These are phyloP conservation scores for Fusarium sp. DNA, from an alignment of 2,329 filamentous ascomycete genomes.

Conservation along the genomic window DNA sequence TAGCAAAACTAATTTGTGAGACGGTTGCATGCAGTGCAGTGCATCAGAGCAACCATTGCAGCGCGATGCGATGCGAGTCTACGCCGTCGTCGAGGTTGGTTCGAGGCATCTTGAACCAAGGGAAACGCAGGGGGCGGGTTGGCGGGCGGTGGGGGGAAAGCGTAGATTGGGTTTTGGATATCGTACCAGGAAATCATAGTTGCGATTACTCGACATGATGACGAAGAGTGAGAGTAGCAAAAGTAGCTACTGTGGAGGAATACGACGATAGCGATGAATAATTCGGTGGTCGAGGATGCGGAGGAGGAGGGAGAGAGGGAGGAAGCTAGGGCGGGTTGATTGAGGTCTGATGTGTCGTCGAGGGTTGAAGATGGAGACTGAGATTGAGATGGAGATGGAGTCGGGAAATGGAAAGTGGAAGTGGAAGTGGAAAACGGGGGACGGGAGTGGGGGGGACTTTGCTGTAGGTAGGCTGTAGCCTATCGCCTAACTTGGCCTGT, in stretches of 20 bases:
- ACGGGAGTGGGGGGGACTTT: conserved; percentile 22
- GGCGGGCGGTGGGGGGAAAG: conserved; percentile 38
- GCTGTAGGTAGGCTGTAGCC: neutral
- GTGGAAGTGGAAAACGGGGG: conserved; percentile 20
- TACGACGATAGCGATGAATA: conserved; percentile 29
- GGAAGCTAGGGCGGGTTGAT: conserved; percentile 12
- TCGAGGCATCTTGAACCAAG: conserved; percentile 21
- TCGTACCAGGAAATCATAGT: conserved; percentile 98
- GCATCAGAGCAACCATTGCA: conserved; percentile 4
- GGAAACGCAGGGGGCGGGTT: conserved; percentile 32
- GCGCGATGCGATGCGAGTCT: conserved; percentile 8
- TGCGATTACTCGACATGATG: conserved; percentile 94
- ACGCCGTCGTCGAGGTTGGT: conserved; percentile 22
- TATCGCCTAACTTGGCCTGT: neutral
- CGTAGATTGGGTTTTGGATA: conserved; percentile 37
- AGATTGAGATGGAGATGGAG: conserved; percentile 28
- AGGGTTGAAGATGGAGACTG: conserved; percentile 41
- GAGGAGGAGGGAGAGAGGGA: conserved; percentile 23
- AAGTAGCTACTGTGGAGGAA: conserved; percentile 31
- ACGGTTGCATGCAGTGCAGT: conserved; percentile 1
- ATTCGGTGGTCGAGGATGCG: conserved; percentile 20
- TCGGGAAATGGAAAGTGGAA: conserved; percentile 9
- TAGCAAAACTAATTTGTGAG: conserved; percentile 16
- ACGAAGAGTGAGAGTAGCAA: conserved; percentile 43
- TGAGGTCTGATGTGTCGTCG: conserved; percentile 34